Evolutionary conservation across 768 basidiomycete species (phyloP).

Genomic region (Hysterangium stoloniferum): DNA sequence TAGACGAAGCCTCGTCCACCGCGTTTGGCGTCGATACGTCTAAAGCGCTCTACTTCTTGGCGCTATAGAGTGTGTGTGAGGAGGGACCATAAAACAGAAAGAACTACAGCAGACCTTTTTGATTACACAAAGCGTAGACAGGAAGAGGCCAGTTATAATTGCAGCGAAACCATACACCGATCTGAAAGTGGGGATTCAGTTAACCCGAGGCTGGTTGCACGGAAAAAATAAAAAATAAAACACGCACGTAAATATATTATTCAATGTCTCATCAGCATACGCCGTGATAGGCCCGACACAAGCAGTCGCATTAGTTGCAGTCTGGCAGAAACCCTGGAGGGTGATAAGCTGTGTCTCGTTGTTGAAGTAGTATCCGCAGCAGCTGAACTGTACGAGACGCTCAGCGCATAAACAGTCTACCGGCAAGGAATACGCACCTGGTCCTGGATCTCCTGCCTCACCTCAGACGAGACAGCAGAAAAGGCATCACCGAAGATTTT

Average conservation of each 20-base stretch:
- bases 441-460: slow-evolving; percentile 61
- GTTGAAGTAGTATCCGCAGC: slow-evolving; percentile 73
- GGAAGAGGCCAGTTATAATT: slow-evolving; percentile 62
- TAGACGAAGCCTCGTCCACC: slow-evolving; percentile 83
- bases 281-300: slow-evolving; percentile 67
- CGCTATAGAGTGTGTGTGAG: slow-evolving; percentile 38
- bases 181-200: slow-evolving; percentile 10
- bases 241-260: slow-evolving; percentile 78
- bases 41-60: slow-evolving; percentile 75
- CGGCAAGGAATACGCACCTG: slow-evolving; percentile 37
- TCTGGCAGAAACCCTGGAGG: slow-evolving; percentile 28
- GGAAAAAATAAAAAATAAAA: background rate
- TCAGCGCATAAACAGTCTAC: slow-evolving; percentile 8
- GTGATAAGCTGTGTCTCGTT: slow-evolving; percentile 54
- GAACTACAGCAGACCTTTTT: slow-evolving; percentile 44
- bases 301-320: slow-evolving; percentile 31
- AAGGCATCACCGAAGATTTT: slow-evolving; percentile 58
- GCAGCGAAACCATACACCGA: slow-evolving; percentile 81
- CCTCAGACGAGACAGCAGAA: slow-evolving; percentile 35
- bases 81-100: background rate
- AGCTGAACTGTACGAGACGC: slow-evolving; percentile 48
- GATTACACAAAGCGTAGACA: slow-evolving; percentile 81
- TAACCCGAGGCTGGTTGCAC: background rate
- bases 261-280: slow-evolving; percentile 65
- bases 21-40: slow-evolving; percentile 82